A percentile compares a stretch with the other conserved stretches of the same genome.
Evolutionary conservation across 2,329 filamentous ascomycete genomes (phyloP).

Genomic region (Phaeosphaeriaceae sp.): DNA sequence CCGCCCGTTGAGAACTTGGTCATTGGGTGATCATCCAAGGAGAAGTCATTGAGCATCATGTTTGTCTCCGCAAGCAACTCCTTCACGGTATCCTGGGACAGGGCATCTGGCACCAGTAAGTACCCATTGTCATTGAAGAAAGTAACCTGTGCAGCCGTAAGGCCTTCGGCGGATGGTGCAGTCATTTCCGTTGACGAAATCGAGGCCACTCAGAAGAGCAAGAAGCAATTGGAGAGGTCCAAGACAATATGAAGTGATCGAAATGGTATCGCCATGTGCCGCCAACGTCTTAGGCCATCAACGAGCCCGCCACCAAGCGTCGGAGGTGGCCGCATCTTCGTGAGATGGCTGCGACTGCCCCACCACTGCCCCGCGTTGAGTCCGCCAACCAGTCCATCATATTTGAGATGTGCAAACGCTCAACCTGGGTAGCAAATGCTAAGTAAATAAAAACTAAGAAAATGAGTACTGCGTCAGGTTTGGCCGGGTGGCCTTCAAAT

Average conservation of each 20-base stretch:
- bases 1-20: constrained; percentile 91
- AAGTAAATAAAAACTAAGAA: too few relatives aligned
- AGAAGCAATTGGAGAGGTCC: neutral
- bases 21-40: constrained; percentile 84
- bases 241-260: neutral
- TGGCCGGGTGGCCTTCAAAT: too few relatives aligned
- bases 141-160: constrained; percentile 73
- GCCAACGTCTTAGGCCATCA: neutral
- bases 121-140: constrained; percentile 85
- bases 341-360: constrained; percentile 3
- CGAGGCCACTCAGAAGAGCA: neutral
- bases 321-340: constrained; percentile 28
- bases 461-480: too few relatives aligned
- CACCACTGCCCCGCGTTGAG: constrained; percentile 3
- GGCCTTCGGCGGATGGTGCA: constrained; percentile 53
- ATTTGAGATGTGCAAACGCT: too few relatives aligned
- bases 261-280: neutral
- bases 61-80: constrained; percentile 77
- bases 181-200: constrained; percentile 19
- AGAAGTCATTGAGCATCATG: constrained; percentile 74
- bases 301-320: constrained; percentile 17
- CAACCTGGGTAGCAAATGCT: too few relatives aligned
- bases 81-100: constrained; percentile 69
- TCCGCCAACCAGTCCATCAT: too few relatives aligned
- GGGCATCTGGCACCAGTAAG: constrained; percentile 81